These are phyloP conservation scores for Suhomyces sp. DNA, from an alignment of 805 yeast genomes.

Conservation along the genomic window DNA sequence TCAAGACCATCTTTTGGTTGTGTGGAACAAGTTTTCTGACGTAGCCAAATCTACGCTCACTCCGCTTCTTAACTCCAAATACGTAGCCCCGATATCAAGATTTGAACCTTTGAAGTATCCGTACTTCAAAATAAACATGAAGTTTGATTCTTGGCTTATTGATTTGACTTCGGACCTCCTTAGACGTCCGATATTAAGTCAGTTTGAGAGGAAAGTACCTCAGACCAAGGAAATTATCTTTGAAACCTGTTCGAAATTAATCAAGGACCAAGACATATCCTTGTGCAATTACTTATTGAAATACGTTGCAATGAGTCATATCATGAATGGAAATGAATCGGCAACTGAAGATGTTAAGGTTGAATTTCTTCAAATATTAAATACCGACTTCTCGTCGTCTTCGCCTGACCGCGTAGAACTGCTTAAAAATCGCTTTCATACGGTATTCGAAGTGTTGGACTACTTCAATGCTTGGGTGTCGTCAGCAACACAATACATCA, in stretches of 20 bases:
- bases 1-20: constrained; percentile 15
- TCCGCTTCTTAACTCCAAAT: constrained; percentile 73
- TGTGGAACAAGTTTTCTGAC: constrained; percentile 65
- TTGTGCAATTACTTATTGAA: constrained; percentile 74
- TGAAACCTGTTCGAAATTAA: constrained; percentile 58
- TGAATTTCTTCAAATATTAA: constrained; percentile 63
- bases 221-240: constrained; percentile 41
- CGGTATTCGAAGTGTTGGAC: constrained; percentile 76
- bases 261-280: constrained; percentile 66
- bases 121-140: constrained; percentile 52
- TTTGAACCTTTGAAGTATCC: constrained; percentile 58
- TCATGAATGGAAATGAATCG: constrained; percentile 45
- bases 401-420: constrained; percentile 57
- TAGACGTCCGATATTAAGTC: constrained; percentile 31
- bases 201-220: constrained; percentile 12
- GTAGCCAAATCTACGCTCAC: constrained; percentile 68
- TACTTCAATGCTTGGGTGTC: constrained; percentile 79
- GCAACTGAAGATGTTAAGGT: constrained; percentile 43
- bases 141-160: constrained; percentile 70
- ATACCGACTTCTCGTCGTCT: constrained; percentile 36
- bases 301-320: constrained; percentile 64
- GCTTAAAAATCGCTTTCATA: constrained; percentile 62
- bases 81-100: constrained; percentile 55
- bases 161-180: constrained; percentile 66
- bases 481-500: constrained; percentile 31